Base-by-base conservation (phyloP, 306 rosid species). In the Trifolium subterraneum region DNA sequence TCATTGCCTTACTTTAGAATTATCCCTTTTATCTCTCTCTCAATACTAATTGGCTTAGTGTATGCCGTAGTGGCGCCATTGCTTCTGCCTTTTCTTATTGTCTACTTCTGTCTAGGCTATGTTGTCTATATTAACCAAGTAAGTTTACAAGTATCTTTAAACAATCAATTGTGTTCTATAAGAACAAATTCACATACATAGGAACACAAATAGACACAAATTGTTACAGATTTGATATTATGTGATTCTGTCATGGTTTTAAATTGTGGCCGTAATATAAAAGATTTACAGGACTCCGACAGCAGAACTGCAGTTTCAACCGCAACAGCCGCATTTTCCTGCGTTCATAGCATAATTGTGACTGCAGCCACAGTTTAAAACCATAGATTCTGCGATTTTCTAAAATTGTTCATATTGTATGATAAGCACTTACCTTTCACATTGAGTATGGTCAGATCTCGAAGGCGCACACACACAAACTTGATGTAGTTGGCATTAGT, bases 31-130 rank as follows among this genome's bases (percentile, higher is more conserved):
- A 87, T 90, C 64, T 88, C 87, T 39, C 83, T 94, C 71, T 94
- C 96, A 7, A 55, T 90, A 62, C 88, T 91, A 54, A 88, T 94
- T 38, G 98, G 98, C 58, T 79, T 81, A 64, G 97, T 94, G 68
- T 94, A 94, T 55, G 91, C 96, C 29, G 89, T 91, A 58, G 94
- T 94, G 59, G 84, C 96, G 36, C 97, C 97, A 0, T 65, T 91
- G 73, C 68, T 94, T 85, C 97, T 88, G 35, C 97, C 97, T 23
- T 86, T 94, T 80, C 93, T 94, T 44, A 77, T 91, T 20, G 88
- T 92, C 47, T 89, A 91, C 93, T 94, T 94, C 88, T 88, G 88
- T 71, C 80, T 94, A 23, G 98, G 98, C 83, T 94, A 91, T 76
- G 84, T 86, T 74, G 92, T 94, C 39, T 88, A 65, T 66, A 77